These are phyloP conservation scores for Colletotrichum caudatum DNA, from an alignment of 2,329 filamentous ascomycete species.

Conservation along the genomic window DNA sequence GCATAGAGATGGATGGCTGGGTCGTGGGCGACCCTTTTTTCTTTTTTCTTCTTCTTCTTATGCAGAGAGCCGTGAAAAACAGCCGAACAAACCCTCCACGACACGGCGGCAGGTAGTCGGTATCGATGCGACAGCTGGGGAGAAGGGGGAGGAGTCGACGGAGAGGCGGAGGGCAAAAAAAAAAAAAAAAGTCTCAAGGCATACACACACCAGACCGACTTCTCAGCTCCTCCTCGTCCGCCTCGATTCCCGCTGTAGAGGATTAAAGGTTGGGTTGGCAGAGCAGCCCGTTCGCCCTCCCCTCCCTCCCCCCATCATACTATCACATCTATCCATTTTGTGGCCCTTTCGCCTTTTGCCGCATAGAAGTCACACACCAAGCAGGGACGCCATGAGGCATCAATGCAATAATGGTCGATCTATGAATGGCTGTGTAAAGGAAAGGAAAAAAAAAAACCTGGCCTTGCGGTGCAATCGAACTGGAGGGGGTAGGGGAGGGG, in stretches of 20 bases:
- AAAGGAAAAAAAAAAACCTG: constrained; percentile 2
- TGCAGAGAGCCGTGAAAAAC: not conserved
- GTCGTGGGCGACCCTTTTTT: not conserved
- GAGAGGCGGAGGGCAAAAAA: not conserved
- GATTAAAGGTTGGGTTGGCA: not conserved
- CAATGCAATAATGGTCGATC: constrained; percentile 13
- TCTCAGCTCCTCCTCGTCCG: constrained; percentile 2
- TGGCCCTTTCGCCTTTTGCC: not conserved
- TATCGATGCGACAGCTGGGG: not conserved
- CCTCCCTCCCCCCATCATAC: not conserved
- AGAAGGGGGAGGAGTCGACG: not conserved
- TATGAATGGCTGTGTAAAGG: not conserved
- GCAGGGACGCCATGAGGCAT: constrained; percentile 15
- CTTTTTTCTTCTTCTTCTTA: no score
- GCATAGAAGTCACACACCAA: not conserved
- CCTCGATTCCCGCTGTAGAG: constrained; percentile 1
- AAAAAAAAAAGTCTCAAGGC: not conserved
- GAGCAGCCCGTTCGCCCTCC: constrained; percentile 4
- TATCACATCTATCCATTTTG: not conserved
- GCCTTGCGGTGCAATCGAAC: not conserved
- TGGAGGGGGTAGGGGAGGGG: constrained; percentile 4
- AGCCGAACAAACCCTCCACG: not conserved
- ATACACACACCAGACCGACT: not conserved
- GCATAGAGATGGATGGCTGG: not conserved
- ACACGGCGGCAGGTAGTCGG: not conserved